Evolutionary conservation across 2,329 filamentous ascomycete genomes (phyloP), one percentile per base, ranked within the genome.

Genomic region (Penicillium sp.): DNA sequence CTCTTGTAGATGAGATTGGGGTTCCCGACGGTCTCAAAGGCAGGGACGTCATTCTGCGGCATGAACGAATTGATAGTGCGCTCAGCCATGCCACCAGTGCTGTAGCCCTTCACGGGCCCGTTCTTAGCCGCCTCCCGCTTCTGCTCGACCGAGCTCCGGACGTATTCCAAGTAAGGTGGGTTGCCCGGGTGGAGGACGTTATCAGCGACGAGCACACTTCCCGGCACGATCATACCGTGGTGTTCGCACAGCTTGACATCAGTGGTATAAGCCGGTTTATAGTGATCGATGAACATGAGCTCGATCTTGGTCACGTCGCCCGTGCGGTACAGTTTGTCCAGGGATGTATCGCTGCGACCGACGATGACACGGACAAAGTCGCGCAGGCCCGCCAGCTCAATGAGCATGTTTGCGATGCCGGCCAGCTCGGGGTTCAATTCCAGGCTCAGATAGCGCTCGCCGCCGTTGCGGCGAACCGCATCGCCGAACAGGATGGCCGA

Each of bases 161-260:
- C 83, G 50, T 87, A 89, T 51, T 81, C 77, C 39, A 71, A 46
- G 51, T 74, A 74, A 8, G 66, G 60, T 9, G 70, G 71, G 30
- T 69, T 70, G 2, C 71, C 71, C 1, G 70, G 70, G 8, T 53
- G 47, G 16, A 70, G 49, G 18, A 70, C 66, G 46, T 74, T 73
- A 47, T 74, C 70, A 2, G 71, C 71, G 2, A 66, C 60, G 5
- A 72, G 44, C 4, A 68, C 48, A 4, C 59, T 57, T 0, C 85
- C 85, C 0, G 75, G 72, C 0, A 69, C 71, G 3, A 93, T 71
- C 23, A 91, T 60, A 0, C 74, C 76, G 4, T 90, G 68, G 26
- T 84, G 74, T 67, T 93, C 87, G 58, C 83, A 87, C 0, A 89
- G 74, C 66, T 88, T 88, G 45, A 91, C 64, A 54, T 93, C 87